Percentiles rank a stretch among this genome's conserved stretches.
Conservation (phyloP, 192 early-diverging fungal species). For the Coemansia sp. region DNA sequence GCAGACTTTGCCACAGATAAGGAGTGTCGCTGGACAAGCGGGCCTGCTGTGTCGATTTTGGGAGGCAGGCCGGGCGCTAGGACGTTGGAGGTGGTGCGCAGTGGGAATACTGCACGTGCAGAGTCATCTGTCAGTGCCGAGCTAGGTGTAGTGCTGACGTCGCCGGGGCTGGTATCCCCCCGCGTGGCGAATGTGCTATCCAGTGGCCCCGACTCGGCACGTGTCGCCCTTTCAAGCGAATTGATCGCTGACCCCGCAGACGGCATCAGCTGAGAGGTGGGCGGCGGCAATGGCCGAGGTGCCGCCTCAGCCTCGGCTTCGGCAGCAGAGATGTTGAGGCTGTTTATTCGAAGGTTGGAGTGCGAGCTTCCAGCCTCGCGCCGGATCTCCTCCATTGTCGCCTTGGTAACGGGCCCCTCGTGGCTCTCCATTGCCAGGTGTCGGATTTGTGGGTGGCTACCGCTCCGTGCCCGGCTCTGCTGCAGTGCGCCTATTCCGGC, state of each 20-base stretch:
- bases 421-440: constrained; percentile 54
- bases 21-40: constrained; percentile 1
- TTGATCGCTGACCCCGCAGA: neutral
- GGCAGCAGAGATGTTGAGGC: constrained; percentile 12
- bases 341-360: constrained; percentile 46
- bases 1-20: neutral
- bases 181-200: neutral
- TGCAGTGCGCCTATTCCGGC: constrained; percentile 28
- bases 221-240: neutral
- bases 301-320: neutral
- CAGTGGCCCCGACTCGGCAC: constrained; percentile 3
- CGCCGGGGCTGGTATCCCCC: neutral
- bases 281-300: neutral
- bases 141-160: constrained; percentile 7
- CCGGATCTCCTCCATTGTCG: constrained; percentile 54
- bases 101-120: constrained; percentile 27
- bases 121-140: constrained; percentile 7
- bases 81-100: constrained; percentile 43
- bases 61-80: constrained; percentile 18
- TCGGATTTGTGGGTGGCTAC: constrained; percentile 50
- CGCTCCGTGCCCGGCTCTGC: constrained; percentile 34
- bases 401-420: constrained; percentile 44
- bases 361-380: constrained; percentile 37
- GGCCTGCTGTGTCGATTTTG: constrained; percentile 19
- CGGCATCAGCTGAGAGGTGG: neutral